Evolutionary conservation across 1,139 yeast genomes (phyloP).

Genomic region (Saccharomyces hybrid): DNA sequence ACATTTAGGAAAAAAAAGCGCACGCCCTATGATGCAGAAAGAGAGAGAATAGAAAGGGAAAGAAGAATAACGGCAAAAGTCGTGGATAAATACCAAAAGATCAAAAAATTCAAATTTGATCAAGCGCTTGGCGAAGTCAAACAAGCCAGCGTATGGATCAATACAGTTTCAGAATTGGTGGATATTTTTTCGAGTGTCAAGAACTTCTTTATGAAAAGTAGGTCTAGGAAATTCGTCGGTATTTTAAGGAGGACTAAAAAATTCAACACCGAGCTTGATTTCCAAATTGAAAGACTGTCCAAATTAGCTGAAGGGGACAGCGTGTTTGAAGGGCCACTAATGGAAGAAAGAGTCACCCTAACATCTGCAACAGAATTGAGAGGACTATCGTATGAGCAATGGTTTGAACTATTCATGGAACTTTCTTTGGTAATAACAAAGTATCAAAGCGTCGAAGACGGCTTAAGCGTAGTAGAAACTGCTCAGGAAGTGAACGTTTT

Average conservation of each 20-base stretch:
- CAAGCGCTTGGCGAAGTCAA: constrained; percentile 47
- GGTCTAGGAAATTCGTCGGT: constrained; percentile 61
- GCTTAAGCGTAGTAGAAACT: constrained; percentile 60
- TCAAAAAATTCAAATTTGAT: constrained; percentile 52
- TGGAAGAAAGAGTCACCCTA: constrained; percentile 37
- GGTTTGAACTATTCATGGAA: constrained; percentile 83
- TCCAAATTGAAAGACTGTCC: constrained; percentile 60
- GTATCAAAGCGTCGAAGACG: constrained; percentile 59
- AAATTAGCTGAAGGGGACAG: constrained; percentile 59
- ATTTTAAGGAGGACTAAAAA: constrained; percentile 55
- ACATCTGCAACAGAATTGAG: constrained; percentile 48
- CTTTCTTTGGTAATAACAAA: constrained; percentile 60
- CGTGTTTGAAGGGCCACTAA: constrained; percentile 30
- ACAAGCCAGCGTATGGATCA: constrained; percentile 75
- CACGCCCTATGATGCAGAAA: constrained; percentile 41
- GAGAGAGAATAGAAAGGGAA: constrained; percentile 53
- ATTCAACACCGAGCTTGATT: constrained; percentile 58
- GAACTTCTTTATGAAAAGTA: constrained; percentile 71
- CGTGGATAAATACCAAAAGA: constrained; percentile 54
- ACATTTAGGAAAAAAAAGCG: constrained; percentile 28
- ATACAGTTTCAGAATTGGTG: constrained; percentile 71
- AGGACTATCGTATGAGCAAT: constrained; percentile 66
- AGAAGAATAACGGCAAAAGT: constrained; percentile 54
- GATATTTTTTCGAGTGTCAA: constrained; percentile 74
- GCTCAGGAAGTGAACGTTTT: constrained; percentile 77